These are phyloP conservation scores for Fusarium sp. DNA, from an alignment of 2,329 filamentous ascomycete genomes.

Conservation along the genomic window DNA sequence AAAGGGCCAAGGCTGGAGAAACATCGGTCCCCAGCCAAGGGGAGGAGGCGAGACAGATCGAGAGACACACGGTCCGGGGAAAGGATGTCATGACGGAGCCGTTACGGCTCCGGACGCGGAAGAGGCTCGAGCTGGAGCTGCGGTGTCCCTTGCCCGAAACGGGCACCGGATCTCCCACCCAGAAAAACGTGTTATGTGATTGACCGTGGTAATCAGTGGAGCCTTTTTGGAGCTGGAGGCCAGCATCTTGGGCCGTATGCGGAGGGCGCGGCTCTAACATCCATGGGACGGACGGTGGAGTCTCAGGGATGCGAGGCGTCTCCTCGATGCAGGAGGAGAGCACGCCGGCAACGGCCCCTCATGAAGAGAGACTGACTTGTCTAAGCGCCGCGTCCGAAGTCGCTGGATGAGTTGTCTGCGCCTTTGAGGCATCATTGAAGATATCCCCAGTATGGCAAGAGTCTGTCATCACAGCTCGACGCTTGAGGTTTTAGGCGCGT, in stretches of 20 bases:
- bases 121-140: conserved; percentile 7
- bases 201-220: conserved; percentile 34
- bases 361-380: not conserved
- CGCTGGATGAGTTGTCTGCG: not conserved
- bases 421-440: not conserved
- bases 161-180: conserved; percentile 2
- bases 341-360: conserved; percentile 8
- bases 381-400: conserved; percentile 1
- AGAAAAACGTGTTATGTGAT: conserved; percentile 43
- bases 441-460: not conserved
- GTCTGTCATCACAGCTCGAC: not conserved
- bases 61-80: not conserved
- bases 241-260: not conserved
- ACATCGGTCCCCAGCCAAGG: not conserved
- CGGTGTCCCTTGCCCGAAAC: conserved; percentile 21
- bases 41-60: not conserved
- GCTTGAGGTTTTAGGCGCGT: not conserved
- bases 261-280: not conserved
- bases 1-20: not conserved
- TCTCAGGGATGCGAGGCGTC: not conserved
- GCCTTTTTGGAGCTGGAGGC: not conserved
- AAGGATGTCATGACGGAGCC: conserved; percentile 20
- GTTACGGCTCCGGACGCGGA: conserved; percentile 27
- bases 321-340: conserved; percentile 6
- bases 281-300: not conserved